Conservation (phyloP, 257 asterid genomes). For the Ligustrum vulgare region DNA sequence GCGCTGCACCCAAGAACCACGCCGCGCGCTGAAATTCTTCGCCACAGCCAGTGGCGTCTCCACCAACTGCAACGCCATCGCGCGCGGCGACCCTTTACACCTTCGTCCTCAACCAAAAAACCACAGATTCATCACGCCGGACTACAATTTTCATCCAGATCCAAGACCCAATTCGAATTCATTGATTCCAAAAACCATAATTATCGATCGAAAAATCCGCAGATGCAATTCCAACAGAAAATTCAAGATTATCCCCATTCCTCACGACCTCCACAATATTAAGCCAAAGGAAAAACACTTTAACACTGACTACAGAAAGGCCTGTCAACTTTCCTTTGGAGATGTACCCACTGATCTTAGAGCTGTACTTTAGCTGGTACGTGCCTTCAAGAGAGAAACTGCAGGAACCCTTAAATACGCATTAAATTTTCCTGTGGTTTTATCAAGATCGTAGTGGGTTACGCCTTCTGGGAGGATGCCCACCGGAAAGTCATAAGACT, state of each 20-base stretch:
- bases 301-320: constrained; percentile 65
- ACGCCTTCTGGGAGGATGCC: constrained; percentile 80
- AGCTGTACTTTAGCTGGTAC: constrained; percentile 60
- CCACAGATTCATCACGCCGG: too few species aligned
- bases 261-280: constrained; percentile 67
- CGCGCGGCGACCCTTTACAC: too few species aligned
- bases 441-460: constrained; percentile 62
- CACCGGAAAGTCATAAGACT: constrained; percentile 54
- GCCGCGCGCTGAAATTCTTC: too few species aligned
- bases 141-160: too few species aligned
- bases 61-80: too few species aligned
- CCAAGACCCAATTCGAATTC: too few species aligned
- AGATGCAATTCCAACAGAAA: constrained; percentile 80
- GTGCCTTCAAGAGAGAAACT: constrained; percentile 77
- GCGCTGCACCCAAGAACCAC: too few species aligned
- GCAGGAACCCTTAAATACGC: constrained; percentile 60
- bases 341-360: constrained; percentile 63
- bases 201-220: constrained; percentile 60
- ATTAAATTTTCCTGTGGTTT: constrained; percentile 54
- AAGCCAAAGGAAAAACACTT: constrained; percentile 67
- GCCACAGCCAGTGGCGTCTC: too few species aligned
- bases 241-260: constrained; percentile 52
- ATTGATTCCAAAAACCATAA: too few species aligned
- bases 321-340: constrained; percentile 42
- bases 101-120: too few species aligned